Evolutionary conservation across 73 alveolate genomes (phyloP).

Genomic region (Vitrella brassicaformis): DNA sequence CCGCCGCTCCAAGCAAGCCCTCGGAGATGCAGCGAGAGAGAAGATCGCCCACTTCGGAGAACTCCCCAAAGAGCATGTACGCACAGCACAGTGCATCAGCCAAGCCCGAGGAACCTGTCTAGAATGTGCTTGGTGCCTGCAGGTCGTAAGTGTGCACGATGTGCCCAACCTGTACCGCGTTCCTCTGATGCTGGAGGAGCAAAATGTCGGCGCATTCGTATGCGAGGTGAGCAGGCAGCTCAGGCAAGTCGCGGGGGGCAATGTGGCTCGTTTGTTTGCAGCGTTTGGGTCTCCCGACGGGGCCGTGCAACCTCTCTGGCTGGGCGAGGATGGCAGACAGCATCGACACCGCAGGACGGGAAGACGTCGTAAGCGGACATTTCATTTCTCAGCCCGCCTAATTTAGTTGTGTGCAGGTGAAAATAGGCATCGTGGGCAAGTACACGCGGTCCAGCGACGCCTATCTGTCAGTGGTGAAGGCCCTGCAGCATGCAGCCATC

Average conservation of each 20-base stretch:
- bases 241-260: neutral
- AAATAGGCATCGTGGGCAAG: slow-evolving; percentile 41
- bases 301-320: neutral
- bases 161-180: slow-evolving; percentile 13
- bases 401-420: slow-evolving; percentile 3
- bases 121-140: too few relatives aligned
- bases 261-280: too few relatives aligned
- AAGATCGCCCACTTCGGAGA: too few relatives aligned
- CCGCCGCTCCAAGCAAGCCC: too few relatives aligned
- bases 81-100: too few relatives aligned
- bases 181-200: slow-evolving; percentile 5
- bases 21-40: too few relatives aligned
- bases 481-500: slow-evolving; percentile 39
- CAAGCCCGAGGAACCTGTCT: too few relatives aligned
- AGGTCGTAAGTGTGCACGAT: slow-evolving; percentile 19
- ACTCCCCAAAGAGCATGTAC: too few relatives aligned
- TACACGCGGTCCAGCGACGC: slow-evolving; percentile 40
- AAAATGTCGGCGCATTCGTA: neutral
- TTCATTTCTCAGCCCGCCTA: too few relatives aligned
- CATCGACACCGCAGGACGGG: neutral
- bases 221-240: neutral
- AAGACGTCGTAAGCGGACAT: too few relatives aligned
- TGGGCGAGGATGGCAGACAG: neutral
- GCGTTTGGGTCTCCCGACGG: neutral
- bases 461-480: slow-evolving; percentile 36